Percentiles rank a stretch among this genome's conserved stretches.
Conservation (phyloP, 2,329 filamentous ascomycete genomes). For the Cercospora beticola region DNA sequence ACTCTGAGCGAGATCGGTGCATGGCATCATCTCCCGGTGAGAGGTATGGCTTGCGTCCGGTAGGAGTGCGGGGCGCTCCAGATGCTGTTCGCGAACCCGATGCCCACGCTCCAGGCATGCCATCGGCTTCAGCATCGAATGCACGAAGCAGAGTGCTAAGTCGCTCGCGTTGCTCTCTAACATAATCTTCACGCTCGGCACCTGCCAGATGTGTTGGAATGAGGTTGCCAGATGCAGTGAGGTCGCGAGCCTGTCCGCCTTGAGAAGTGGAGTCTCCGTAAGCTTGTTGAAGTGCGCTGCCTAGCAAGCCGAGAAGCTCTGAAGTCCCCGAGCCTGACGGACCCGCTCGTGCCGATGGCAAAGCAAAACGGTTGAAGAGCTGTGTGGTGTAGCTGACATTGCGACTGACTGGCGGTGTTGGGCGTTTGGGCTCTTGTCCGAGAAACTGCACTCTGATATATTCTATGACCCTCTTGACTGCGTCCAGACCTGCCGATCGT, state of each 20-base stretch:
- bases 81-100: constrained; percentile 27
- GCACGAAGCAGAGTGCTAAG: constrained; percentile 72
- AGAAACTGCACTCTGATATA: constrained; percentile 72
- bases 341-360: constrained; percentile 67
- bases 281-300: constrained; percentile 64
- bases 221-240: constrained; percentile 61
- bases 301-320: constrained; percentile 77
- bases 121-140: constrained; percentile 74
- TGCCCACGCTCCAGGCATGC: constrained; percentile 33
- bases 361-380: constrained; percentile 80
- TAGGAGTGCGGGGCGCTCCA: constrained; percentile 26
- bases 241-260: constrained; percentile 49
- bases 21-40: constrained; percentile 44
- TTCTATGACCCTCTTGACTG: constrained; percentile 48
- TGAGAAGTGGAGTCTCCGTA: constrained; percentile 39
- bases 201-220: constrained; percentile 69
- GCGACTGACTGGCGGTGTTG: constrained; percentile 47
- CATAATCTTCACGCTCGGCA: constrained; percentile 70
- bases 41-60: constrained; percentile 34
- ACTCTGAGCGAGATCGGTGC: constrained; percentile 80
- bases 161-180: constrained; percentile 75
- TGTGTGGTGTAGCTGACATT: constrained; percentile 70
- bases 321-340: constrained; percentile 45
- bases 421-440: constrained; percentile 66
- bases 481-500: constrained; percentile 70